Percentiles rank a stretch among this genome's conserved stretches.
These are phyloP conservation scores for Alternaria sp. DNA, from an alignment of 2,329 filamentous ascomycete genomes.

Conservation along the genomic window DNA sequence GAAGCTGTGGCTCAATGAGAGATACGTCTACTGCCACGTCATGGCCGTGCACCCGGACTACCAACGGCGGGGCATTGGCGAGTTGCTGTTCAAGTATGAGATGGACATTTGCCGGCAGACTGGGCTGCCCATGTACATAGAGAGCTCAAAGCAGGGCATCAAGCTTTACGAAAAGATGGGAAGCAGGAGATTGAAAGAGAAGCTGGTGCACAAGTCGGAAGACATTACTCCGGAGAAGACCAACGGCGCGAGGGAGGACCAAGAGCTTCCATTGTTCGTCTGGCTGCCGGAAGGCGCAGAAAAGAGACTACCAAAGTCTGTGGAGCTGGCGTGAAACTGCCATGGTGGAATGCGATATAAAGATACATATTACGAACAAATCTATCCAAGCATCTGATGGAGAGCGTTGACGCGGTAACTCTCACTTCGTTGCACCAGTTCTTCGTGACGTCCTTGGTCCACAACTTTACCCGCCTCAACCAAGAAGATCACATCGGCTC, in stretches of 20 bases:
- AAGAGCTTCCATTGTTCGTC: conserved; percentile 21
- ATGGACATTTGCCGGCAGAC: conserved; percentile 40
- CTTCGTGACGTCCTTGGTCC: conserved; percentile 57
- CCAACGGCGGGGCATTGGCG: conserved; percentile 54
- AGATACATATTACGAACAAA: conserved; percentile 9
- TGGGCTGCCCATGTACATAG: conserved; percentile 56
- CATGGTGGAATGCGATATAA: background rate
- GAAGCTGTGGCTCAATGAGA: conserved; percentile 28
- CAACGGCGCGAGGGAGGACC: conserved; percentile 7
- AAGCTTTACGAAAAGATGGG: conserved; percentile 57
- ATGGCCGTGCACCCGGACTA: conserved; percentile 54
- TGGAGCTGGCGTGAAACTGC: conserved; percentile 16
- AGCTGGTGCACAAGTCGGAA: conserved; percentile 49
- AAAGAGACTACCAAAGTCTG: conserved; percentile 15
- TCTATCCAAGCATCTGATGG: conserved; percentile 55
- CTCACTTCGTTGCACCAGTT: conserved; percentile 57
- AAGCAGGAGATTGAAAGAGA: conserved; percentile 51
- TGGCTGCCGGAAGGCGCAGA: conserved; percentile 23
- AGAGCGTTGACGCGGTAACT: conserved; percentile 59
- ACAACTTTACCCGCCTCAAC: conserved; percentile 58
- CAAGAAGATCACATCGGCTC: conserved; percentile 54
- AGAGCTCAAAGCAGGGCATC: conserved; percentile 53
- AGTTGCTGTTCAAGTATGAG: conserved; percentile 53
- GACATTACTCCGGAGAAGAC: conserved; percentile 29
- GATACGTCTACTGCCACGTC: conserved; percentile 46